phyloP scores from a whole-genome alignment of 176 grass and related monocot species.

The Pontederia crassipes region DNA sequence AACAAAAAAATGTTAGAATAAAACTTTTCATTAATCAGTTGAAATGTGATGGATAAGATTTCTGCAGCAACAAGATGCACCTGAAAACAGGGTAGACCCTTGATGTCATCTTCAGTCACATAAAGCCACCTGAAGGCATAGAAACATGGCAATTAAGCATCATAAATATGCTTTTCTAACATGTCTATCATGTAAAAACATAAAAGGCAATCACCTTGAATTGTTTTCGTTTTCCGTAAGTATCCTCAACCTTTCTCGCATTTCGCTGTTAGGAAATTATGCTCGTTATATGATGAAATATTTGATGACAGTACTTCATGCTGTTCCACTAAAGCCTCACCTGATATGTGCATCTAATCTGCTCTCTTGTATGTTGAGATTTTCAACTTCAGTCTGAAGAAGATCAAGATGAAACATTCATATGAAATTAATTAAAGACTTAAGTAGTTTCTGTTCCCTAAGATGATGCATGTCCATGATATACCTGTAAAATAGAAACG shows the following conservation, averaged over 20 bases:
- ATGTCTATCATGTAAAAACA: conserved; percentile 1
- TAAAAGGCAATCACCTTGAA: conserved; percentile 36
- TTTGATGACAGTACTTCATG: conserved; percentile 14
- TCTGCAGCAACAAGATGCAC: conserved; percentile 30
- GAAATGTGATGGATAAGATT: conserved; percentile 15
- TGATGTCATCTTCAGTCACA: conserved; percentile 93
- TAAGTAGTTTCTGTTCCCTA: not conserved
- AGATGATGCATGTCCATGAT: conserved; percentile 1
- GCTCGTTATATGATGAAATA: conserved; percentile 19
- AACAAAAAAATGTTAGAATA: not conserved
- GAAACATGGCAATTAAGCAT: not conserved
- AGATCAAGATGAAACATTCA: conserved; percentile 14
- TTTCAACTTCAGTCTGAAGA: conserved; percentile 65
- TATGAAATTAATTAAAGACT: not conserved
- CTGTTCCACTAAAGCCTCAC: conserved; percentile 25
- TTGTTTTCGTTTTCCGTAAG: conserved; percentile 81
- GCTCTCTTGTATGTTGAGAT: conserved; percentile 55
- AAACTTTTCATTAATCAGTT: not conserved
- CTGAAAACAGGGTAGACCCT: conserved; percentile 85
- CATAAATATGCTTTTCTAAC: not conserved
- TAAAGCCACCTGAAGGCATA: conserved; percentile 64
- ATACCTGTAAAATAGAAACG: conserved; percentile 58
- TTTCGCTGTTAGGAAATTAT: conserved; percentile 48
- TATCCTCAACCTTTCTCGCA: conserved; percentile 48
- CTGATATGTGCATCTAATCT: conserved; percentile 59